Evolutionary conservation across 2,329 filamentous ascomycete species (phyloP), one percentile per base, ranked within the genome.

Genomic region (Boeremia lycopersici): DNA sequence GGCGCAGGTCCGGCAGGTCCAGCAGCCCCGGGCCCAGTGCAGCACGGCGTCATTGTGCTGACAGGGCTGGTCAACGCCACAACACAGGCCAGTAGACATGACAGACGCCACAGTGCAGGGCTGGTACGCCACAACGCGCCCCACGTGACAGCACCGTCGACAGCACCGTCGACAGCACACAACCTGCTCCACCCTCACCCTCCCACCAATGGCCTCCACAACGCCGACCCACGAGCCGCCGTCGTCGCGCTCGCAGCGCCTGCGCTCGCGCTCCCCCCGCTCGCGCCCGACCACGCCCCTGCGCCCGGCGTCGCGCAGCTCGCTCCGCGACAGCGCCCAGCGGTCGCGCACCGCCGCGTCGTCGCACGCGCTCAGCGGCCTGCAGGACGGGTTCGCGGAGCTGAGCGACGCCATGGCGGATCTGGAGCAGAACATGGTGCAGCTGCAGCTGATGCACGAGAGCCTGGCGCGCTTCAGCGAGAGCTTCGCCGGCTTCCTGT

Each of bases 381-480:
- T 98, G 53, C 93, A 98, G 72, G 91, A 92, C 0, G 89, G 90
- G 12, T 98, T 99, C 75, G 91, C 91, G 12, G 95, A 99, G 77
- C 83, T 99, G 2, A 89, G 91, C 9, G 95, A 99, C 75, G 89
- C 90, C 54, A 93, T 98, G 86, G 91, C 92, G 23, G 95, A 98
- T 68, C 84, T 99, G 9, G 95, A 99, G 79, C 91, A 92, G 57
- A 98, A 99, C 75, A 92, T 98, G 80, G 91, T 96, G 88, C 92
- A 97, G 73, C 87, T 99, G 63, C 93, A 98, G 75, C 80, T 97
- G 60, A 96, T 99, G 88, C 92, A 99, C 71, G 93, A 98, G 79
- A 96, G 91, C 69, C 77, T 99, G 63, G 86, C 91, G 23, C 86
- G 95, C 25, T 99, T 99, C 76, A 93, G 89, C 75, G 95, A 99